Evolutionary conservation across 768 basidiomycete species (phyloP).

Genomic region (Lyophyllum atratum): DNA sequence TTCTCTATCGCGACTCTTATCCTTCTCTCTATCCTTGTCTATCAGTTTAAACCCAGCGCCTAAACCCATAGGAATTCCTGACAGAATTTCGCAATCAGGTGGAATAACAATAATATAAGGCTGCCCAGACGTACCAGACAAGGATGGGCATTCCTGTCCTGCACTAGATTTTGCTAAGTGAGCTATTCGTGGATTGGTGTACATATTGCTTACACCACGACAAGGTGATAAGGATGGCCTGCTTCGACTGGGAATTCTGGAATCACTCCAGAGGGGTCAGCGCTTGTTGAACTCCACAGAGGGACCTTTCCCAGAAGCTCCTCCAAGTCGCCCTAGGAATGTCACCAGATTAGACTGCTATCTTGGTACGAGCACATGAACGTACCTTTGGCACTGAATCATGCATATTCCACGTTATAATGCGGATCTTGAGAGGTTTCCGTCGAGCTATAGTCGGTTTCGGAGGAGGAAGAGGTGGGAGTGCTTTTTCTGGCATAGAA

Average conservation of each 20-base stretch:
- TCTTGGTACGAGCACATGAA: not conserved
- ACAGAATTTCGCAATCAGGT: not conserved
- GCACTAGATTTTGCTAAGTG: slow-evolving; percentile 29
- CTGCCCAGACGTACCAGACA: slow-evolving; percentile 49
- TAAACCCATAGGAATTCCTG: slow-evolving; percentile 78
- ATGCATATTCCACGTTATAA: slow-evolving; percentile 87
- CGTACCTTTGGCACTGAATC: slow-evolving; percentile 75
- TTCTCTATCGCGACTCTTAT: slow-evolving; percentile 43
- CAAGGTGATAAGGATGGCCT: slow-evolving; percentile 72
- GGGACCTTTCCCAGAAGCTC: slow-evolving; percentile 70
- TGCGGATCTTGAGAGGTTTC: slow-evolving; percentile 56
- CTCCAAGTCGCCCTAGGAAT: slow-evolving; percentile 66
- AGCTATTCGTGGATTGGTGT: slow-evolving; percentile 6
- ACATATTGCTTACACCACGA: slow-evolving; percentile 63
- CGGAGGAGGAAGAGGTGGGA: slow-evolving; percentile 2
- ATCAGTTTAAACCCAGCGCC: slow-evolving; percentile 77
- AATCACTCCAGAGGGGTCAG: slow-evolving; percentile 31
- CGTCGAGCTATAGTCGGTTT: not conserved
- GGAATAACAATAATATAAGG: not conserved
- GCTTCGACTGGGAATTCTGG: slow-evolving; percentile 52
- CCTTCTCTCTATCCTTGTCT: slow-evolving; percentile 46
- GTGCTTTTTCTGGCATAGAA: slow-evolving; percentile 8
- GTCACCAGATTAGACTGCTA: slow-evolving; percentile 6
- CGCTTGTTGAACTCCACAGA: slow-evolving; percentile 33
- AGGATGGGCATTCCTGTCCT: slow-evolving; percentile 84